A percentile compares a stretch with the other conserved stretches of the same genome.
phyloP scores from a whole-genome alignment of 305 asterid genomes.

The Lippia alba region DNA sequence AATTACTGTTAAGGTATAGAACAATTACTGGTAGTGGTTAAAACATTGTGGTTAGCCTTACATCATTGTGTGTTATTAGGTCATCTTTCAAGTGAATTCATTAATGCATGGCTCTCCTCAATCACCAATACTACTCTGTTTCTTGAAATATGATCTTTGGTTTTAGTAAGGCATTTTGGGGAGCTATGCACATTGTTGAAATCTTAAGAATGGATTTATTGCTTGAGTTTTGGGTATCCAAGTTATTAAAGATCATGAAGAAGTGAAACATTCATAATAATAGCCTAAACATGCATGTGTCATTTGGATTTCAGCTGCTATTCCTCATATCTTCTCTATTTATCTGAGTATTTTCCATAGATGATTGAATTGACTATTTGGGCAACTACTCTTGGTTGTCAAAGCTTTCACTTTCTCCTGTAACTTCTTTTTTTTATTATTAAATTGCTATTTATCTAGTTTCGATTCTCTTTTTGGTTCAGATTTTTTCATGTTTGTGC shows the following conservation, averaged over 20 bases:
- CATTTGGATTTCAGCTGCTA: not conserved
- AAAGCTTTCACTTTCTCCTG: not conserved
- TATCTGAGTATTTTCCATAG: not conserved
- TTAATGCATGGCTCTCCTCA: not conserved
- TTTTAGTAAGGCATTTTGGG: too few relatives aligned
- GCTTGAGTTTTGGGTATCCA: not conserved
- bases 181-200: not conserved
- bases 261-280: not conserved
- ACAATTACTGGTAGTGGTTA: conserved; percentile 14
- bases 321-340: conserved; percentile 5
- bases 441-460: conserved; percentile 9
- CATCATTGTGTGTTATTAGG: conserved; percentile 3
- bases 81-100: conserved; percentile 8
- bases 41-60: conserved; percentile 6
- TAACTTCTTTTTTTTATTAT: not conserved
- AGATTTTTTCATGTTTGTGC: conserved; percentile 17
- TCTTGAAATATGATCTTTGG: conserved; percentile 1
- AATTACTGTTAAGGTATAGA: conserved; percentile 16
- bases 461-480: conserved; percentile 17
- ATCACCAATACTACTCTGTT: not conserved
- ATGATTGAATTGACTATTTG: conserved; percentile 2
- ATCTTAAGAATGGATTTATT: not conserved
- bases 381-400: not conserved
- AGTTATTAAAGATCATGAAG: conserved; percentile 1
- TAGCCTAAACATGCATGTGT: not conserved